A percentile compares a stretch with the other conserved stretches of the same genome.
phyloP scores from a whole-genome alignment of 2,329 filamentous ascomycete species.

The Penicillium sp. region DNA sequence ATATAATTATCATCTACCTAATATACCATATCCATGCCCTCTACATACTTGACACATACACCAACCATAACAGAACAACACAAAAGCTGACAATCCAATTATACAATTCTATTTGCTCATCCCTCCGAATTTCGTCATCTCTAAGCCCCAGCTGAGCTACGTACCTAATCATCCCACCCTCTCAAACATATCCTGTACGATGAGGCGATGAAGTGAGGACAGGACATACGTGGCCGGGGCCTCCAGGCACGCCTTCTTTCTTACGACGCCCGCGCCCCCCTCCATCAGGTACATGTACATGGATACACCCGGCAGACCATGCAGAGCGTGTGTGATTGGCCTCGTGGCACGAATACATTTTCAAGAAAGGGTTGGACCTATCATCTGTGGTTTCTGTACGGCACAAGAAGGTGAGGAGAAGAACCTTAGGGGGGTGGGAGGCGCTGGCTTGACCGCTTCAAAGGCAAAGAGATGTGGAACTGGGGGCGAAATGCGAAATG shows the following conservation, averaged over 20 bases:
- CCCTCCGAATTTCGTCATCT: not conserved
- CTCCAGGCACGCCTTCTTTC: conserved; percentile 23
- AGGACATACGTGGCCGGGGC: conserved; percentile 24
- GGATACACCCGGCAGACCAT: conserved; percentile 25
- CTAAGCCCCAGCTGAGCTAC: not conserved
- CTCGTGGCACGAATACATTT: conserved; percentile 13
- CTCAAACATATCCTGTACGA: not conserved
- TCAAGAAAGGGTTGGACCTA: conserved; percentile 16
- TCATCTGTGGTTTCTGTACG: conserved; percentile 18
- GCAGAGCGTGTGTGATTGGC: conserved; percentile 21
- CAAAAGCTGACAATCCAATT: not conserved
- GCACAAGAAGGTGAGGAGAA: not conserved
- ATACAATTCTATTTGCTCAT: not conserved
- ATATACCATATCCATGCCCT: not conserved
- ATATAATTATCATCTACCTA: not conserved
- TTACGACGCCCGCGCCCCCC: conserved; percentile 12
- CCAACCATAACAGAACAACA: conserved; percentile 2
- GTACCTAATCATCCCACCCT: not conserved
- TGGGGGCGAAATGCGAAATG: not conserved
- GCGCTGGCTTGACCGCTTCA: conserved; percentile 27
- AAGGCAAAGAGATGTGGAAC: conserved; percentile 23
- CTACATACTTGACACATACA: not conserved
- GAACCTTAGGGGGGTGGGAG: not conserved
- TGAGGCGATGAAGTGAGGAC: conserved; percentile 3
- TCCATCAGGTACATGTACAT: conserved; percentile 23